Evolutionary conservation across 2,329 filamentous ascomycete genomes (phyloP), one percentile per base, ranked within the genome.

Genomic region (Bipolaris bicolor): DNA sequence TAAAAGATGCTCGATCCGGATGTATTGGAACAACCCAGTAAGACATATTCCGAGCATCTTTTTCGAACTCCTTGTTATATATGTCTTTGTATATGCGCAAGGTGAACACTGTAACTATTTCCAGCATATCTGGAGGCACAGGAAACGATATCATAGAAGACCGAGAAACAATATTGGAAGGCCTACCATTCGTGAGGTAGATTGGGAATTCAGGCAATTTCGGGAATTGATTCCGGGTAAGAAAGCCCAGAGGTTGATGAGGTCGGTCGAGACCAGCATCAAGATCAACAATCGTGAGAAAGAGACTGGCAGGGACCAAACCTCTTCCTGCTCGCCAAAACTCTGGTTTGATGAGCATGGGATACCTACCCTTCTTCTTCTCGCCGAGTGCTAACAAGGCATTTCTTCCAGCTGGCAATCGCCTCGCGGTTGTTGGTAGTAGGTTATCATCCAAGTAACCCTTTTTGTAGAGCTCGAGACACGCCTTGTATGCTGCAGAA

Each of bases 401-500:
- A 73, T 97, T 97, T n/a, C 91, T 84, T 90, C 96, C 94, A 0
- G 80, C 83, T 3, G 92, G 93, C 0, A 95, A 80, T 37, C 83
- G 82, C 70, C 89, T 94, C 18, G 82, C 81, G 58, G 91, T 90
- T 0, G 84, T 85, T 0, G 95, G 91, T 53, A 91, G 84, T 2
- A 98, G 81, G 70, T 92, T 80, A 0, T 87, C 83, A 69, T 97
- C 86, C 5, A 99, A 80, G 58, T 89, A 86, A 2, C 84, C 84
- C 51, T 84, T 83, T 57, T 85, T 81, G 46, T 88, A 81, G 15
- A 99, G 81, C 60, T 86, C 73, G 1, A 92, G 73, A 69, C 93
- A 97, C 49, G 90, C 86, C 68, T 92, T 86, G 72, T 94, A 98
- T 0, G 95, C 94, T 3, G 93, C 94, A 0, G 93, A 91, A 63